Base-by-base conservation (phyloP, 192 early-diverging fungal genomes). In the Geosiphon pyriformis region DNA sequence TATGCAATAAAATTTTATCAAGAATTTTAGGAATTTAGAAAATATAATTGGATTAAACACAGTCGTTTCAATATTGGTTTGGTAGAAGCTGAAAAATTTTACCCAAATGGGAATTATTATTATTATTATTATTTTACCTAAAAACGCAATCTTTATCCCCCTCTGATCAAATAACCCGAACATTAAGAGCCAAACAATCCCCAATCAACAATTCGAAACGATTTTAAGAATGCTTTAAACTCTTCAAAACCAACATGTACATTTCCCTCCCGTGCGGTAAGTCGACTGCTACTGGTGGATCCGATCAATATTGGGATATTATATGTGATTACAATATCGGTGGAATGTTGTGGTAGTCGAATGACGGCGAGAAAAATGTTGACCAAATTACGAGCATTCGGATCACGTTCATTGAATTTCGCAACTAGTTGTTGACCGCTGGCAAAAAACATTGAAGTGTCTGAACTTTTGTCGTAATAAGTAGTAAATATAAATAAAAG, bases 321-420 rank as follows among this genome's bases (percentile, higher is more conserved):
- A 51, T 84, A 75, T 0, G 92, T 84, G 3, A 96, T 76, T 4
- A 94, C 78, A 11, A 96, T 67, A 58, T 96, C 94, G 0, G 92
- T 89, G 3, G 70, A 47, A 12, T 88, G 83, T 1, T 80, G 67
- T 0, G 86, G 83, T 37, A 96, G 49, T 18, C 92, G 82, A 22
- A 94, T 47, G 12, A 93, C 75, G 8, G 88, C 86, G 74, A 97
- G 73, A 20, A 86, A 75, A 29, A 95, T 75, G 34, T 78, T 69
- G 0, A 94, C 82, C 0, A 69, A 20, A 73, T 93, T 92, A 2
- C 72, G 68, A 0, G 83, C 87, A 17, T 75, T 73, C 17, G 65
- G 65, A 46, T 76, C 60, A 1, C 35, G 48, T 57, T 93, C 91
- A 58, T 88, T 88, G 71, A 93, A 95, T 71, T 94, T 97, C 30